Base-by-base conservation (phyloP, 75 land plant species). In the Azolla pinnata region DNA sequence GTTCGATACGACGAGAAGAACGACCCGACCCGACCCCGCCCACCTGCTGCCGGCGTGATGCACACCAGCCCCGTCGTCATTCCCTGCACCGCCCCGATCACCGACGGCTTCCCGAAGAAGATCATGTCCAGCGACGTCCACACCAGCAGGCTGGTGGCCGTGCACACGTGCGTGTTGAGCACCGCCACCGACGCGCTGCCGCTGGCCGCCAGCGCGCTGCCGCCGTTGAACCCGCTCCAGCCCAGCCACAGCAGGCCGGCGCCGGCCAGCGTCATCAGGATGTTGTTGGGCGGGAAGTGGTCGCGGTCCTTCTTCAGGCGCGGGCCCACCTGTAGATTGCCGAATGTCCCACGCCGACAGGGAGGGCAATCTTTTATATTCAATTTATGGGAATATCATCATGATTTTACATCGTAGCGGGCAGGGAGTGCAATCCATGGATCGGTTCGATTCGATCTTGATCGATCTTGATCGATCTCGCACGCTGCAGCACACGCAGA, bases 1-100 rank as follows among this genome's bases (percentile, higher is more conserved):
- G n/a, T n/a, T n/a, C n/a, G n/a, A n/a, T n/a, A n/a, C n/a, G n/a
- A n/a, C n/a, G n/a, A n/a, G n/a, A n/a, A n/a, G n/a, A n/a, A n/a
- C n/a, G n/a, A n/a, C n/a, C n/a, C n/a, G n/a, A n/a, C n/a, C n/a
- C n/a, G n/a, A n/a, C n/a, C n/a, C n/a, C n/a, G n/a, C n/a, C n/a
- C n/a, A 54, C 77, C 77, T 29, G 67, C 61, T 5, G 49, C 75
- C 12, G 75, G 75, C 0, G 75, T 72, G 64, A 72, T 72, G 69
- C 75, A 72, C 40, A 72, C 74, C 9, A 65, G 63, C 0, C 74
- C 70, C 1, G 71, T 73, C 14, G 67, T 67, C 65, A 73, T 73
- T 21, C 76, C 71, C 29, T 61, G 65, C 17, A 71, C 33, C 50
- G 72, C 77, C 30, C 72, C 44, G 42, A 65, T 34, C 26, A 68